Conservation (phyloP, 2,329 filamentous ascomycete species). For the Aspergillus latus region DNA sequence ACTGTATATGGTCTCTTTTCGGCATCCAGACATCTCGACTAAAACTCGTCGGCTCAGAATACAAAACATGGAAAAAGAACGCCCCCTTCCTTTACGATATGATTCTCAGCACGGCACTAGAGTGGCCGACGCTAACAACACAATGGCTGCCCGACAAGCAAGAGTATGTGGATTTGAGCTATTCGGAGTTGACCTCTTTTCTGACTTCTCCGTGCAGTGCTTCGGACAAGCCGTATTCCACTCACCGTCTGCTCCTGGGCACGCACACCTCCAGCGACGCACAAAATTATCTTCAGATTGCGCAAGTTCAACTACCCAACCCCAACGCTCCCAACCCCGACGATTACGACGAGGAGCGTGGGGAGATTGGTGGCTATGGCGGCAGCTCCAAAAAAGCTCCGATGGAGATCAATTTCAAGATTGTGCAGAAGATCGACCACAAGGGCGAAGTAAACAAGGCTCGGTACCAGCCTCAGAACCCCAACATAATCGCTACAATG, state of each 20-base stretch:
- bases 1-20: conserved; percentile 17
- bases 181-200: background rate
- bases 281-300: conserved; percentile 91
- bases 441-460: conserved; percentile 98
- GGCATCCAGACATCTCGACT: background rate
- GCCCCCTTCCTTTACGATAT: conserved; percentile 97
- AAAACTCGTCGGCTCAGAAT: conserved; percentile 59
- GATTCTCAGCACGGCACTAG: conserved; percentile 89
- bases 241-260: conserved; percentile 86
- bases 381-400: conserved; percentile 66
- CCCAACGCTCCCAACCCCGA: conserved; percentile 67
- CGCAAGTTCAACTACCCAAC: conserved; percentile 89
- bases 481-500: conserved; percentile 92
- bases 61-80: conserved; percentile 99
- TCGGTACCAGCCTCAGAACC: conserved; percentile 95
- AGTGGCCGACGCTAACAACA: conserved; percentile 95
- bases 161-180: conserved; percentile 51
- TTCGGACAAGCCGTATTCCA: conserved; percentile 80
- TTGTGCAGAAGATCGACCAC: conserved; percentile 95
- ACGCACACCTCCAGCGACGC: conserved; percentile 88
- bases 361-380: conserved; percentile 92
- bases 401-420: conserved; percentile 76
- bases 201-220: conserved; percentile 47
- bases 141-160: conserved; percentile 98
- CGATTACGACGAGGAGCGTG: conserved; percentile 87